Percentiles rank a stretch among this genome's conserved stretches.
phyloP scores from a whole-genome alignment of 768 basidiomycete species.

The Gymnopilus junonius region DNA sequence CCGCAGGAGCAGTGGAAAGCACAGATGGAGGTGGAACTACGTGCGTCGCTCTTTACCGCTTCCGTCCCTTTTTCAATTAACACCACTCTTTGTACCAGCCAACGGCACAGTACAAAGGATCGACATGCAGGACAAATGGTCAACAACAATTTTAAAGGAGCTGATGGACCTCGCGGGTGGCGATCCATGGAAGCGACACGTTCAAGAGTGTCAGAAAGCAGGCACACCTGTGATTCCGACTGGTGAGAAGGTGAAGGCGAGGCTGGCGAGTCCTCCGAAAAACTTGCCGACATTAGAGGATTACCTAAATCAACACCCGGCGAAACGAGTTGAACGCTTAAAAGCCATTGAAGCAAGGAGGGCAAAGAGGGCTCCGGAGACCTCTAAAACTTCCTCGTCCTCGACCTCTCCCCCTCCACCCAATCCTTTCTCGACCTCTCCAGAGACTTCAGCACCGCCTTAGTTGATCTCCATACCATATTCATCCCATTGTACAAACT shows the following conservation, averaged over 20 bases:
- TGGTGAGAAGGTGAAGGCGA: conserved; percentile 12
- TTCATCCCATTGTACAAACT: neutral
- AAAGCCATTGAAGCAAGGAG: conserved; percentile 6
- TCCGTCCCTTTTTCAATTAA: neutral
- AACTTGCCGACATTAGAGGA: conserved; percentile 20
- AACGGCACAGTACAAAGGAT: conserved; percentile 53
- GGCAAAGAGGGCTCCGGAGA: conserved; percentile 3
- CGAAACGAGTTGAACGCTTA: conserved; percentile 10
- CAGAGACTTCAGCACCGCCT: conserved; percentile 19
- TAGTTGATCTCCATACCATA: conserved; percentile 12
- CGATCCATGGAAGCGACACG: conserved; percentile 60
- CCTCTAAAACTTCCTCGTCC: neutral
- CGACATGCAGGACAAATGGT: conserved; percentile 70
- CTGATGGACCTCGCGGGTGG: conserved; percentile 73
- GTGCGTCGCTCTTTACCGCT: conserved; percentile 45
- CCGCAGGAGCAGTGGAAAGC: conserved; percentile 61
- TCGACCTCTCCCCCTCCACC: neutral
- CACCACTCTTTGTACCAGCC: conserved; percentile 33
- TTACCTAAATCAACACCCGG: conserved; percentile 20
- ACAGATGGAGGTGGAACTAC: conserved; percentile 61
- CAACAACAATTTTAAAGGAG: conserved; percentile 67
- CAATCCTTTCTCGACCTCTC: neutral
- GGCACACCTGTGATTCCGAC: conserved; percentile 53
- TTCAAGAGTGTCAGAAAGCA: conserved; percentile 45
- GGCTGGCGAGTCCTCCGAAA: conserved; percentile 15